phyloP scores from a whole-genome alignment of 352 stramenopile species.

The Phytophthora multivora region DNA sequence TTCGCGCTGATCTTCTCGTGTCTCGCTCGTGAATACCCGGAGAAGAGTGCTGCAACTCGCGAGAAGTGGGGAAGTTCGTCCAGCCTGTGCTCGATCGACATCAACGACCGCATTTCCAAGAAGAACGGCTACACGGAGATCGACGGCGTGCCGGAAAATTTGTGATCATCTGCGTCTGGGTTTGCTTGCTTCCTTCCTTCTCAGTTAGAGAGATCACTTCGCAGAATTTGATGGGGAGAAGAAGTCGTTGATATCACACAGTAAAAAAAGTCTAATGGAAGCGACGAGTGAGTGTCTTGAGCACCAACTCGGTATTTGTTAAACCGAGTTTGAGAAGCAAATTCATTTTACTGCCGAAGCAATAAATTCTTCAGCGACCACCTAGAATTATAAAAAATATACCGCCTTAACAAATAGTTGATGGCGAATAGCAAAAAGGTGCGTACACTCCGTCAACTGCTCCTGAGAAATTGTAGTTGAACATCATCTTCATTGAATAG shows the following conservation, averaged over 20 bases:
- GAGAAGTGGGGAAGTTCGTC: constrained; percentile 38
- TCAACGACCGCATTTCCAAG: constrained; percentile 35
- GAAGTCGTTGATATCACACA: background rate
- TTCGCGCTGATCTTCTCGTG: constrained; percentile 53
- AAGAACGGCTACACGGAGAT: constrained; percentile 33
- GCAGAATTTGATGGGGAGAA: background rate
- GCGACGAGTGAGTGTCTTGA: background rate
- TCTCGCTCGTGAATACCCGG: constrained; percentile 41
- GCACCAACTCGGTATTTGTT: constrained; percentile 43
- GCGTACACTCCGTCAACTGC: too few species aligned
- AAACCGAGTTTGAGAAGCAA: too few species aligned
- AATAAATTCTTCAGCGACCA: too few species aligned
- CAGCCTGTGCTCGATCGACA: constrained; percentile 37
- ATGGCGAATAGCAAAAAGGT: too few species aligned
- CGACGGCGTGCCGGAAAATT: constrained; percentile 15
- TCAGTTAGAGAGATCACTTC: constrained; percentile 7
- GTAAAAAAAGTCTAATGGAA: constrained; percentile 14
- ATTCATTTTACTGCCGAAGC: too few species aligned
- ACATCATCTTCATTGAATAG: too few species aligned
- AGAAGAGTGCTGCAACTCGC: constrained; percentile 31
- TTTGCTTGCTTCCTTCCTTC: constrained; percentile 9
- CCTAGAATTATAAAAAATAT: too few species aligned
- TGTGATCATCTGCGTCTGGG: constrained; percentile 13
- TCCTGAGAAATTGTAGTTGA: too few species aligned
- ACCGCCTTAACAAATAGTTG: too few species aligned